Conservation (phyloP, 345 rosid species). For the Euphorbia lathyris region DNA sequence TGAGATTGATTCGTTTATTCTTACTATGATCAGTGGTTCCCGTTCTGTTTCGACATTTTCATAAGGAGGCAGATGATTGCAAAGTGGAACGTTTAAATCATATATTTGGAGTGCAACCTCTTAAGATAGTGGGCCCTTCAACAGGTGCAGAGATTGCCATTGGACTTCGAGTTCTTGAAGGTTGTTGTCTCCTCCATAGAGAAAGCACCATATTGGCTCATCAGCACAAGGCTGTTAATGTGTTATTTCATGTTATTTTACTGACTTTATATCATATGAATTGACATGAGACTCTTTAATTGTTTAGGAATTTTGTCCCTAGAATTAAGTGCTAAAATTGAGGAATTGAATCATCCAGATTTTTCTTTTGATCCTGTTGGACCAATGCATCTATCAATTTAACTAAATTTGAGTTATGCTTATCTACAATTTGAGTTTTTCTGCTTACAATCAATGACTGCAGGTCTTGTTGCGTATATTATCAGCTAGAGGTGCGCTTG, state of each 20-base stretch:
- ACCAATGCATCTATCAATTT: background rate
- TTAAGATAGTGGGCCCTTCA: conserved; percentile 79
- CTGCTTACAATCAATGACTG: too few species aligned
- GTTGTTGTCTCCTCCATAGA: conserved; percentile 85
- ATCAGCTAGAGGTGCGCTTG: conserved; percentile 71
- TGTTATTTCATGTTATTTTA: conserved; percentile 12
- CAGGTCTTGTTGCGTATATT: conserved; percentile 61
- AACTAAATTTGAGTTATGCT: background rate
- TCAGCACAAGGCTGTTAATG: conserved; percentile 74
- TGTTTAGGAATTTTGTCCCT: background rate
- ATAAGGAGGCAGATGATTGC: conserved; percentile 57
- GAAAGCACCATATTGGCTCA: conserved; percentile 85
- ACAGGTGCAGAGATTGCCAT: conserved; percentile 75
- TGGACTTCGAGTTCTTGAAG: conserved; percentile 90
- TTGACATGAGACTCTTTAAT: background rate
- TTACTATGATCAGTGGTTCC: conserved; percentile 61
- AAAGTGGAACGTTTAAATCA: conserved; percentile 69
- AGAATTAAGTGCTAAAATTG: background rate
- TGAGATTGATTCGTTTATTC: background rate
- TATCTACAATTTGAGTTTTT: too few species aligned
- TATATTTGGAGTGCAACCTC: conserved; percentile 71
- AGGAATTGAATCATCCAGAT: background rate
- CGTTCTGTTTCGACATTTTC: conserved; percentile 62
- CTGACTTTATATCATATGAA: background rate
- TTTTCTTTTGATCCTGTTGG: background rate